These are phyloP conservation scores for Teunomyces pallodes DNA, from an alignment of 805 yeast genomes.

Conservation along the genomic window DNA sequence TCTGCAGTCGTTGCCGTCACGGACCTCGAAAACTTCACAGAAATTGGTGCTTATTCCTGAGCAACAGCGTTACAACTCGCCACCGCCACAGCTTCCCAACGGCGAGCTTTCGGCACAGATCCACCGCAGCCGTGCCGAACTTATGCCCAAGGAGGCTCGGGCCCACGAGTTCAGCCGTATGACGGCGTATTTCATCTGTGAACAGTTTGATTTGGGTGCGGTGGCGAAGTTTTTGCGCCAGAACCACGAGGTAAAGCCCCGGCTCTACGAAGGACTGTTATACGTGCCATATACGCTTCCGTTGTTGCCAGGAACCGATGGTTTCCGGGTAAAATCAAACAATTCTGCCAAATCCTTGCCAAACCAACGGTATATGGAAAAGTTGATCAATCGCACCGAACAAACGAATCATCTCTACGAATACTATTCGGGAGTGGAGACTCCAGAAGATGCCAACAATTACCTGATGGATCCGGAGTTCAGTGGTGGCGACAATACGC, in stretches of 20 bases:
- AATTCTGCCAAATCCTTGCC: conserved; percentile 45
- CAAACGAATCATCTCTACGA: conserved; percentile 90
- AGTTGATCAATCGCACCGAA: conserved; percentile 74
- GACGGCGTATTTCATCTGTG: conserved; percentile 90
- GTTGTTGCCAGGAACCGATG: conserved; percentile 76
- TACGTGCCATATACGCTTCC: conserved; percentile 90
- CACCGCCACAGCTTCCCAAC: conserved; percentile 12
- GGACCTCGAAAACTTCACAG: conserved; percentile 85
- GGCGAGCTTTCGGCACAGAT: conserved; percentile 26
- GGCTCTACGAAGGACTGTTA: conserved; percentile 88
- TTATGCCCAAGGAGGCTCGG: conserved; percentile 56
- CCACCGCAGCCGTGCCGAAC: conserved; percentile 51
- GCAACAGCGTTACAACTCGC: conserved; percentile 25
- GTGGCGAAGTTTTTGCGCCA: conserved; percentile 63
- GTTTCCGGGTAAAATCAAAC: conserved; percentile 73
- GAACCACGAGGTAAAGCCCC: conserved; percentile 79
- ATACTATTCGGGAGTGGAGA: conserved; percentile 78
- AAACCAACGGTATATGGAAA: conserved; percentile 61
- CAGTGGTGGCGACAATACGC: conserved; percentile 45
- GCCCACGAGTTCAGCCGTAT: conserved; percentile 73
- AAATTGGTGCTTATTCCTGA: conserved; percentile 85
- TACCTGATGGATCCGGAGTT: conserved; percentile 45
- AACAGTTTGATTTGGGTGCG: conserved; percentile 64
- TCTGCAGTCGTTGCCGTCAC: conserved; percentile 56
- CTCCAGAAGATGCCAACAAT: conserved; percentile 54